Percentiles rank a stretch among this genome's conserved stretches.
Conservation (phyloP, 148 eudicot species). For the Rhododendron simsii region DNA sequence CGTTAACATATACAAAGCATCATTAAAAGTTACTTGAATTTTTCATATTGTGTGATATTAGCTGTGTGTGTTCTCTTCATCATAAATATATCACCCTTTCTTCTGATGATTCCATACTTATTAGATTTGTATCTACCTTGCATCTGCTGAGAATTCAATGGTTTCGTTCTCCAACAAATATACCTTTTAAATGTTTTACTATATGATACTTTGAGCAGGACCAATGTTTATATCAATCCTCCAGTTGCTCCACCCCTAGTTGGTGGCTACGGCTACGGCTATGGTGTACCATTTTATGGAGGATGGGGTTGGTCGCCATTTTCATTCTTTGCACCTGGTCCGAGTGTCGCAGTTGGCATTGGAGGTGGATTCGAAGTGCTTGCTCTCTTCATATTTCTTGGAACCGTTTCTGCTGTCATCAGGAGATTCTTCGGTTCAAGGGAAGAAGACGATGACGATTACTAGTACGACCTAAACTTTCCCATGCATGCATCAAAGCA, state of each 20-base stretch:
- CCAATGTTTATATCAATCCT: conserved; percentile 83
- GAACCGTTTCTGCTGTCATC: conserved; percentile 49
- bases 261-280: conserved; percentile 85
- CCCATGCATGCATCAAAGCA: neutral
- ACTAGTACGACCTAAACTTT: conserved; percentile 15
- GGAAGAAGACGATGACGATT: conserved; percentile 43
- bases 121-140: neutral
- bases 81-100: neutral
- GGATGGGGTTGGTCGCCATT: conserved; percentile 99
- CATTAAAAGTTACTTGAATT: neutral
- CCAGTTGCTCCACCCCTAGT: conserved; percentile 87
- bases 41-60: neutral
- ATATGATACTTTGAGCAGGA: conserved; percentile 42
- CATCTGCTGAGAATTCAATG: neutral
- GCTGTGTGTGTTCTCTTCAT: neutral
- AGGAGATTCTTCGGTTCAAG: conserved; percentile 42
- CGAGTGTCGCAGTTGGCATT: conserved; percentile 67
- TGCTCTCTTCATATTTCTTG: conserved; percentile 47
- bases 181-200: neutral
- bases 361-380: conserved; percentile 88
- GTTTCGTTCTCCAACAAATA: neutral
- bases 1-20: neutral
- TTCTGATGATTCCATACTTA: neutral
- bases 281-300: conserved; percentile 68
- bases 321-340: conserved; percentile 86